A percentile compares a stretch with the other conserved stretches of the same genome.
phyloP scores from a whole-genome alignment of 306 rosid genomes.

The Albizia julibrissin region DNA sequence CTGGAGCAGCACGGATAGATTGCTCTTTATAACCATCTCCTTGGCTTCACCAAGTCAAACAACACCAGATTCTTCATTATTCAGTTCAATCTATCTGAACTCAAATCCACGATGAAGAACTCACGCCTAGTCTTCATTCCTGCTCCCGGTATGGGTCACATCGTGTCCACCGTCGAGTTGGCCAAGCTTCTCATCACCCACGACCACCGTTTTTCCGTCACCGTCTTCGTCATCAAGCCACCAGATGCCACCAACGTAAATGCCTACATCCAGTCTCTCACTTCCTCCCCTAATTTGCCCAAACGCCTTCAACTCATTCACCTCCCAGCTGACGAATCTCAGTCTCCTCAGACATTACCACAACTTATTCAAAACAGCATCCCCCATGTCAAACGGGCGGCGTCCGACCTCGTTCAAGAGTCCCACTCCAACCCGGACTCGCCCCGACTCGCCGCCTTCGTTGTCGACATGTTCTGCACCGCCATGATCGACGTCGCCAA shows the following conservation, averaged over 20 bases:
- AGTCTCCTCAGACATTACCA: no score
- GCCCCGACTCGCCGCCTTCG: slow-evolving; percentile 31
- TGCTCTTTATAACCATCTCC: no score
- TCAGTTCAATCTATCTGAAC: no score
- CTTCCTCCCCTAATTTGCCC: not conserved
- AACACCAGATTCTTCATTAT: no score
- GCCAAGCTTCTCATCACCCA: slow-evolving; percentile 43
- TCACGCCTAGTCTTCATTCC: slow-evolving; percentile 44
- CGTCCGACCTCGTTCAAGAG: not conserved
- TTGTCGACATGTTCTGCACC: slow-evolving; percentile 49
- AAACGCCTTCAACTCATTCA: slow-evolving; percentile 26
- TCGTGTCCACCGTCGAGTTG: slow-evolving; percentile 34
- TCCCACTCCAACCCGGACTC: slow-evolving; percentile 22
- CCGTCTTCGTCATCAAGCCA: slow-evolving; percentile 32
- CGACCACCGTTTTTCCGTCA: slow-evolving; percentile 35
- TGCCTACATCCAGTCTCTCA: slow-evolving; percentile 10
- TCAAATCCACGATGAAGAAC: no score
- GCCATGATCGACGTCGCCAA: slow-evolving; percentile 43
- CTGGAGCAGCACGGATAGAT: no score
- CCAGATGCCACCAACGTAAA: not conserved
- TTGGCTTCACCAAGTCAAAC: no score
- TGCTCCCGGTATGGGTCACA: slow-evolving; percentile 39
- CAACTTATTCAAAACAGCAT: not conserved
- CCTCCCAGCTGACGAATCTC: not conserved
- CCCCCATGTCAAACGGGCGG: slow-evolving; percentile 8